phyloP scores from a whole-genome alignment of 495 filamentous ascomycete genomes.

The Sabuloglossum arenarium region DNA sequence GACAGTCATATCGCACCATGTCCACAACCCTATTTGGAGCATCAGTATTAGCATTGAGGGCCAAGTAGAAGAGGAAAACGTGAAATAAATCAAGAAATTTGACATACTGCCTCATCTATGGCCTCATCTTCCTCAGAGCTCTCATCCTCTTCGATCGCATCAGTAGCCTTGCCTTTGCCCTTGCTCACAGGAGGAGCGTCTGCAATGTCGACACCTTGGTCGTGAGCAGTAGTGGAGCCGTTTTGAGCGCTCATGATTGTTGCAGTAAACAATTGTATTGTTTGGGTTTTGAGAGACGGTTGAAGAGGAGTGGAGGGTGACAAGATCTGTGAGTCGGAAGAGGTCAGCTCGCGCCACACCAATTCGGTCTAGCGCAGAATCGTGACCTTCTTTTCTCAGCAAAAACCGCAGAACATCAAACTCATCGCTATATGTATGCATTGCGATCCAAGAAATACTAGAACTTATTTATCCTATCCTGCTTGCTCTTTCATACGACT shows the following conservation, averaged over 20 bases:
- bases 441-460: too few relatives aligned
- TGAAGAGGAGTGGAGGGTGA: not conserved
- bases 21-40: not conserved
- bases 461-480: too few relatives aligned
- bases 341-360: not conserved
- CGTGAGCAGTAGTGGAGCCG: not conserved
- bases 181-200: conserved; percentile 15
- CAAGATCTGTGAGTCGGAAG: not conserved
- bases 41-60: not conserved
- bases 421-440: too few relatives aligned
- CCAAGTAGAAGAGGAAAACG: not conserved
- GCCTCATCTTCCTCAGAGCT: not conserved
- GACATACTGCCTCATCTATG: not conserved
- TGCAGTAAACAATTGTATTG: not conserved
- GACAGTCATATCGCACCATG: not conserved
- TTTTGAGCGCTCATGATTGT: conserved; percentile 11
- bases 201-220: conserved; percentile 10
- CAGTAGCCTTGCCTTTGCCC: conserved; percentile 22
- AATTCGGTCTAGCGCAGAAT: not conserved
- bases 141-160: not conserved
- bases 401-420: not conserved
- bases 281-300: not conserved
- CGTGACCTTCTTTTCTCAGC: not conserved
- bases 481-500: too few relatives aligned
- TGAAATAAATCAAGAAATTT: not conserved